phyloP scores from a whole-genome alignment of 768 basidiomycete species.

The Trametes gibbosa region DNA sequence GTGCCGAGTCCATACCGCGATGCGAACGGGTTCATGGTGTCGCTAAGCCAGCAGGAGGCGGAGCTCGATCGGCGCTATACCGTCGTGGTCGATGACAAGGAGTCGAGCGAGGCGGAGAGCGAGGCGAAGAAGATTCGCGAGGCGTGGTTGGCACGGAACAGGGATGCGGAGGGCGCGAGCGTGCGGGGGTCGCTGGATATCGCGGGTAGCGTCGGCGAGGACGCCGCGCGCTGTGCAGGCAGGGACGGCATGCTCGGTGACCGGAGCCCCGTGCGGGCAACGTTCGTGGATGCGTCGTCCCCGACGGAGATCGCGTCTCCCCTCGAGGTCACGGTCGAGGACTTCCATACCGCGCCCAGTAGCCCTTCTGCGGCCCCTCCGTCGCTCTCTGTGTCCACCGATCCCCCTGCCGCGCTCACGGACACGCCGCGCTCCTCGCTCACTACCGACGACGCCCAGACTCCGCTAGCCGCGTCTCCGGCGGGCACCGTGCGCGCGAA shows the following conservation, averaged over 20 bases:
- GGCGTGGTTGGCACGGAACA: slow-evolving; percentile 20
- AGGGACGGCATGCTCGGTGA: slow-evolving; percentile 5
- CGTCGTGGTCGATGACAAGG: slow-evolving; percentile 8
- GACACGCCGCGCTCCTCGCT: neutral
- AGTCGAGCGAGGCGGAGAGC: neutral
- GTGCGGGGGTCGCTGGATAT: neutral
- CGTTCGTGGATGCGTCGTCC: slow-evolving; percentile 1
- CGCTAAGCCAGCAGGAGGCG: slow-evolving; percentile 23
- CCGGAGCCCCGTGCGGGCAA: slow-evolving; percentile 1
- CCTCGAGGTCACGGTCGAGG: neutral
- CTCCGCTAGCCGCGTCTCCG: neutral
- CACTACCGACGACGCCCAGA: neutral
- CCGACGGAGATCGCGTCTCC: neutral
- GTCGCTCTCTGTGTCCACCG: neutral
- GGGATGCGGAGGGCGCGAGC: neutral
- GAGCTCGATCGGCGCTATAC: slow-evolving; percentile 19
- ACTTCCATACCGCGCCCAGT: neutral
- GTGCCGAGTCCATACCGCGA: slow-evolving; percentile 4
- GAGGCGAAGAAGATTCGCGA: slow-evolving; percentile 19
- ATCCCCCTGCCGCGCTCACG: neutral
- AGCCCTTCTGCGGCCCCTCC: neutral
- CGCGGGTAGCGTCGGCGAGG: neutral
- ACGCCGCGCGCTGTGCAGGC: slow-evolving; percentile 8
- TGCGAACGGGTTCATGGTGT: slow-evolving; percentile 19
- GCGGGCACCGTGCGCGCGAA: slow-evolving; percentile 8